These are phyloP conservation scores for Rosa persica DNA, from an alignment of 306 rosid genomes.

Conservation along the genomic window DNA sequence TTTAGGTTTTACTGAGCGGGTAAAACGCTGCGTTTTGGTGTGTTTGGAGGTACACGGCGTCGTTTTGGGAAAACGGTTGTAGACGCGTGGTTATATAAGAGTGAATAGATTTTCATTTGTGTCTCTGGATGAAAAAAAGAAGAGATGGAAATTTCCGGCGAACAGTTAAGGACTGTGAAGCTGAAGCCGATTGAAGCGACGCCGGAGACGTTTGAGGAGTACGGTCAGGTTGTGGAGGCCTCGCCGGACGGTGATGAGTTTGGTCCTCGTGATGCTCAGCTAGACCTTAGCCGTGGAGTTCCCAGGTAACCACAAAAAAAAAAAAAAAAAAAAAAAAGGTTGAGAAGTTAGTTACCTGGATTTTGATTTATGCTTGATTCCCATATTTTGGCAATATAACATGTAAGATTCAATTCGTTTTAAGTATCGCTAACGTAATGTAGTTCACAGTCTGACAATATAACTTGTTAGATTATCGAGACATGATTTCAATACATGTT, in stretches of 20 bases:
- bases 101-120: background rate
- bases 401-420: too few relatives aligned
- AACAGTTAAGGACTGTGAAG: constrained; percentile 24
- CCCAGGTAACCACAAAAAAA: constrained; percentile 50
- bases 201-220: constrained; percentile 49
- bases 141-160: constrained; percentile 16
- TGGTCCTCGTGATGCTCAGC: constrained; percentile 75
- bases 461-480: background rate
- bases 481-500: background rate
- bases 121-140: background rate
- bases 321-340: accelerated
- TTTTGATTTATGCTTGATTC: background rate
- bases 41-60: background rate
- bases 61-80: background rate
- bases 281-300: constrained; percentile 67
- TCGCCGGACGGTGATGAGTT: constrained; percentile 51
- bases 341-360: background rate
- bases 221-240: constrained; percentile 72
- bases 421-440: too few relatives aligned
- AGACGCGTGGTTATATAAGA: background rate
- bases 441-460: too few relatives aligned
- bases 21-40: constrained; percentile 10
- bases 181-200: constrained; percentile 68
- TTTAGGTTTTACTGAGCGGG: background rate
- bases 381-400: too few relatives aligned